Evolutionary conservation across 345 rosid species (phyloP).

Genomic region (Moricandia moricandioides): DNA sequence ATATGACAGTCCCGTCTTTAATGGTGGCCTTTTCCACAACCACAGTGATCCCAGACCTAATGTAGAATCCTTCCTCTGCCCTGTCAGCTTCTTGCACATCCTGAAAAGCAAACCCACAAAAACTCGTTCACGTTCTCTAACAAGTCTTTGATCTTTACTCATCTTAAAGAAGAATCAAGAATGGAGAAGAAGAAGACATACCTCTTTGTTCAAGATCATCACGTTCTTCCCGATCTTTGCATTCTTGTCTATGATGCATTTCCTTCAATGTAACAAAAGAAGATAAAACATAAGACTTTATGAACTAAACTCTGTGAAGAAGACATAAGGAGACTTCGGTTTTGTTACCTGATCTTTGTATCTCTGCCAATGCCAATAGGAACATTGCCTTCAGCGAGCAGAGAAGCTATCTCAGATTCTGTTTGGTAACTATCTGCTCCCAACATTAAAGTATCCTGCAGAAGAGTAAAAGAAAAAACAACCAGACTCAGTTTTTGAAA

Average conservation of each 20-base stretch:
- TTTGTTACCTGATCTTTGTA: slow-evolving; percentile 68
- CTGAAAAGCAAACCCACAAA: slow-evolving; percentile 20
- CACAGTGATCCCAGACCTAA: slow-evolving; percentile 73
- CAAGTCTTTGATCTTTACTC: not conserved
- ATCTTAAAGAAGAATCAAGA: not conserved
- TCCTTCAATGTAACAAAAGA: slow-evolving; percentile 43
- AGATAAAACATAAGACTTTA: slow-evolving; percentile 11
- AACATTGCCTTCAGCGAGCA: slow-evolving; percentile 78
- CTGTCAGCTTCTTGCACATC: slow-evolving; percentile 86
- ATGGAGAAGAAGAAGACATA: slow-evolving; percentile 38
- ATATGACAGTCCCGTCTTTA: slow-evolving; percentile 73
- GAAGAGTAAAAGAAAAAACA: not conserved
- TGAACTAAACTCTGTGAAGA: not conserved
- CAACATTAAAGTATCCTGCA: slow-evolving; percentile 86
- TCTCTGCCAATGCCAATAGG: slow-evolving; percentile 83
- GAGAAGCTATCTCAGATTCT: slow-evolving; percentile 85
- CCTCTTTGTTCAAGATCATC: slow-evolving; percentile 71
- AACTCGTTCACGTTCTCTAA: not conserved
- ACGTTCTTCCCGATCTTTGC: slow-evolving; percentile 86
- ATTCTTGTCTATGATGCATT: slow-evolving; percentile 94
- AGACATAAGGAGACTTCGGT: not conserved
- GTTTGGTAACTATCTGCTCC: slow-evolving; percentile 95
- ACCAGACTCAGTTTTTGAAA: not conserved
- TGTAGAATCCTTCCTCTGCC: slow-evolving; percentile 75
- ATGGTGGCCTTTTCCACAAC: slow-evolving; percentile 82